Evolutionary conservation across 2,329 filamentous ascomycete species (phyloP).

Genomic region (Diatrype stigma): DNA sequence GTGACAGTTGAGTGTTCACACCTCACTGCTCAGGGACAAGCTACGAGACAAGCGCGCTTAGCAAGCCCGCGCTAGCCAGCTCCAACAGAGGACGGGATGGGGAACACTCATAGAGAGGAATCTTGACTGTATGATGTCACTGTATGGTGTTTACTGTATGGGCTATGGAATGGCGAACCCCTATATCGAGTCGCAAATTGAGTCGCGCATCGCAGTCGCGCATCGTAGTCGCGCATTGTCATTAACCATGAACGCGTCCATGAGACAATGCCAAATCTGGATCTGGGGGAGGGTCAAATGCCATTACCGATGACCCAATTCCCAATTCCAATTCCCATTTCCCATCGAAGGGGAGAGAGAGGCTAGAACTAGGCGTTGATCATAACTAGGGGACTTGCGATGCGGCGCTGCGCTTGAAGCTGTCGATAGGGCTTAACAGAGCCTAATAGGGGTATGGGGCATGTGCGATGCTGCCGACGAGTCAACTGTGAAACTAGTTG

Average conservation of each 20-base stretch:
- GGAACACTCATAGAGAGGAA: slow-evolving; percentile 10
- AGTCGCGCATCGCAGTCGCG: too few species aligned
- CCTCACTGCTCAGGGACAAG: slow-evolving; percentile 7
- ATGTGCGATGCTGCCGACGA: not conserved
- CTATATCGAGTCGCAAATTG: not conserved
- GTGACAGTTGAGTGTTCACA: slow-evolving; percentile 11
- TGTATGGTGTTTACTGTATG: slow-evolving; percentile 8
- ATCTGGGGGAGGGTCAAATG: not conserved
- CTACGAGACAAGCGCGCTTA: slow-evolving; percentile 19
- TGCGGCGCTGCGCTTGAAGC: not conserved
- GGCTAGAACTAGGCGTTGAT: not conserved
- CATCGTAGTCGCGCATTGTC: too few species aligned
- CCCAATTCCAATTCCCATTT: too few species aligned
- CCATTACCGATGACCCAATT: too few species aligned
- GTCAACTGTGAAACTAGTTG: too few species aligned
- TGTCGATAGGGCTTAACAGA: not conserved
- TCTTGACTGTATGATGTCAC: slow-evolving; percentile 12
- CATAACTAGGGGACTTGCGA: not conserved
- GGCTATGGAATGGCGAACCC: not conserved
- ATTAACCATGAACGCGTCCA: not conserved
- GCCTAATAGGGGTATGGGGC: not conserved
- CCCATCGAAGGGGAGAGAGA: too few species aligned
- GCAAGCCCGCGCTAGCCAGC: slow-evolving; percentile 10
- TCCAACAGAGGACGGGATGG: slow-evolving; percentile 4
- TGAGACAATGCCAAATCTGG: not conserved